A percentile compares a stretch with the other conserved stretches of the same genome.
Conservation (phyloP, 208 protist genomes). For the Trypanosoma caninum region DNA sequence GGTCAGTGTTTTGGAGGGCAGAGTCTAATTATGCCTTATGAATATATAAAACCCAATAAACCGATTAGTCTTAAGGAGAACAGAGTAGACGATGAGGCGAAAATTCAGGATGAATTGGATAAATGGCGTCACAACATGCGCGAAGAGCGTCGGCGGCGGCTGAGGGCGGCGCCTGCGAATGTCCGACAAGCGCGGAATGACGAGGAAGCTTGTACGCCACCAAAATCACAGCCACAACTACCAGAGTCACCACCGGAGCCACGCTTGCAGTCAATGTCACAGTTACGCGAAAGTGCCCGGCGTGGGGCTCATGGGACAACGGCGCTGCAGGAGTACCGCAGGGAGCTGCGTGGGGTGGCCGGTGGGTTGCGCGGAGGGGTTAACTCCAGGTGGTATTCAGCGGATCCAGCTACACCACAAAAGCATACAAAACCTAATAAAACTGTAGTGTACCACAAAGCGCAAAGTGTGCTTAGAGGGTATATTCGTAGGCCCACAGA, state of each 20-base stretch:
- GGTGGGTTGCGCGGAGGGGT: background rate
- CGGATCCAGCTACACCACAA: background rate
- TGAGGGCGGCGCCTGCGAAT: constrained; percentile 9
- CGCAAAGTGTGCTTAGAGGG: constrained; percentile 27
- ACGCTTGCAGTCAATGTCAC: no score
- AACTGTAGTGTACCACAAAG: constrained; percentile 28
- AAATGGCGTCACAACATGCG: constrained; percentile 34
- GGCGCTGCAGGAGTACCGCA: constrained; percentile 25
- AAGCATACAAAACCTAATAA: constrained; percentile 7
- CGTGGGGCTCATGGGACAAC: background rate
- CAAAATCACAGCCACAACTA: no score
- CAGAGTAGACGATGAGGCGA: constrained; percentile 13
- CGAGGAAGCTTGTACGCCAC: background rate
- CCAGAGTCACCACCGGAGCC: no score
- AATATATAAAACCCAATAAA: constrained; percentile 16
- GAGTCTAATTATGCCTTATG: constrained; percentile 16
- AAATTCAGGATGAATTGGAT: constrained; percentile 26
- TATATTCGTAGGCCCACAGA: constrained; percentile 21
- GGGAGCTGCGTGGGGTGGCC: constrained; percentile 24
- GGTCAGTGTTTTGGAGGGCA: background rate
- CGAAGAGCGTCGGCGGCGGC: constrained; percentile 26
- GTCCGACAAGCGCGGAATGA: background rate
- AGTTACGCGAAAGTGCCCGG: background rate
- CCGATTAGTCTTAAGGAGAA: no score
- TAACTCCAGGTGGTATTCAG: background rate